Conservation (phyloP, 2,329 filamentous ascomycete species). For the Exophiala oligosperma region DNA sequence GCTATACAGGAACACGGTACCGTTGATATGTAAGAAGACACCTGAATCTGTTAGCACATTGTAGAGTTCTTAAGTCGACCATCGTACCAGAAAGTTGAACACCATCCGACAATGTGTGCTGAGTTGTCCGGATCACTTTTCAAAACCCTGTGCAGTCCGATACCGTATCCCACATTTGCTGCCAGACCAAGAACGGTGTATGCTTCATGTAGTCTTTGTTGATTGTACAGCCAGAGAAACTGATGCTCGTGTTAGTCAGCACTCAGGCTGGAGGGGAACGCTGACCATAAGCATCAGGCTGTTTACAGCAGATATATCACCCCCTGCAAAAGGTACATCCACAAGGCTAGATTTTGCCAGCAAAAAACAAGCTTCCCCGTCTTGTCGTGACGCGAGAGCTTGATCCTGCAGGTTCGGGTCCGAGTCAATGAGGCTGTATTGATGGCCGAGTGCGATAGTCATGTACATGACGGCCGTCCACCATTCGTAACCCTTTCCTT, state of each 20-base stretch:
- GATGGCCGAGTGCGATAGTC: constrained; percentile 16
- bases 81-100: constrained; percentile 6
- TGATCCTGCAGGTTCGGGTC: constrained; percentile 1
- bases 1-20: too few species aligned
- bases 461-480: constrained; percentile 20
- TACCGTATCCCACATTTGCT: constrained; percentile 14
- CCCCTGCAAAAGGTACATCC: constrained; percentile 13
- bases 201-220: constrained; percentile 17
- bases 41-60: not conserved
- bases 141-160: constrained; percentile 12
- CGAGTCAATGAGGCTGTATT: constrained; percentile 14
- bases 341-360: constrained; percentile 11
- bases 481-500: constrained; percentile 12
- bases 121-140: constrained; percentile 1
- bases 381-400: constrained; percentile 1
- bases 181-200: constrained; percentile 14
- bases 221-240: constrained; percentile 17
- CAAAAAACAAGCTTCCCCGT: constrained; percentile 14
- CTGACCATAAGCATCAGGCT: constrained; percentile 5
- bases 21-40: not conserved
- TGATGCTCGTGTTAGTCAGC: too few species aligned
- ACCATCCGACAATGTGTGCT: constrained; percentile 6
- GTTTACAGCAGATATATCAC: constrained; percentile 17
- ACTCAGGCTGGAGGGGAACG: too few species aligned
- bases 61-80: too few species aligned